These are phyloP conservation scores for Boletus edulis DNA, from an alignment of 768 basidiomycete species.

Conservation along the genomic window DNA sequence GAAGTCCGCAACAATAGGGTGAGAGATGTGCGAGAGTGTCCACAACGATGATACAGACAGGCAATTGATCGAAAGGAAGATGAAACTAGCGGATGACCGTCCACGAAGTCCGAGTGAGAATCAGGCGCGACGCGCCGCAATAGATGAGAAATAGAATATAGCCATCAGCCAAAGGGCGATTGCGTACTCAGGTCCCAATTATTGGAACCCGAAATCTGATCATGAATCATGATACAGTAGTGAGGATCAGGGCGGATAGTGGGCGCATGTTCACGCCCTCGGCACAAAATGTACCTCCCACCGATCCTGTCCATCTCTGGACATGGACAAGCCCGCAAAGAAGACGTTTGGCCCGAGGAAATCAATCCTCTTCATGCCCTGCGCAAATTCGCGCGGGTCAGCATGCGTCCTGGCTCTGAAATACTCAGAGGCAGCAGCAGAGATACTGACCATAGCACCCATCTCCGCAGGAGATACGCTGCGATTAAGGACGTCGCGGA, in stretches of 20 bases:
- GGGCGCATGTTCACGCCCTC: slow-evolving; percentile 9
- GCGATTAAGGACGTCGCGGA: slow-evolving; percentile 27
- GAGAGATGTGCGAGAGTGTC: slow-evolving; percentile 1
- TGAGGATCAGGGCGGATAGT: too few relatives aligned
- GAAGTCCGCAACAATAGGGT: slow-evolving; percentile 9
- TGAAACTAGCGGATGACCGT: slow-evolving; percentile 8
- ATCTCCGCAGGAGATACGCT: slow-evolving; percentile 25
- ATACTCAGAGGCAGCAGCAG: slow-evolving; percentile 25
- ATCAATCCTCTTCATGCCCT: slow-evolving; percentile 41
- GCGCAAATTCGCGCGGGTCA: slow-evolving; percentile 35
- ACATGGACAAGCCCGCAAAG: slow-evolving; percentile 31
- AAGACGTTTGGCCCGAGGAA: slow-evolving; percentile 32
- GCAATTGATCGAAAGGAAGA: neutral
- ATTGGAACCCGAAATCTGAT: slow-evolving; percentile 9
- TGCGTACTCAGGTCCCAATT: slow-evolving; percentile 9
- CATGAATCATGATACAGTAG: slow-evolving; percentile 8
- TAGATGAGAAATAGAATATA: slow-evolving; percentile 20
- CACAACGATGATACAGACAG: slow-evolving; percentile 13
- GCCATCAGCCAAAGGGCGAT: neutral
- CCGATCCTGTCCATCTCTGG: slow-evolving; percentile 25
- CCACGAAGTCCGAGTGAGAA: slow-evolving; percentile 12
- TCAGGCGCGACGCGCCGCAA: neutral
- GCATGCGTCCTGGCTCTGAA: slow-evolving; percentile 27
- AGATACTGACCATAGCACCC: slow-evolving; percentile 22
- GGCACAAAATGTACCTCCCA: slow-evolving; percentile 30